Base-by-base conservation (phyloP, 129 eudicot species). In the Ambrosia artemisiifolia region DNA sequence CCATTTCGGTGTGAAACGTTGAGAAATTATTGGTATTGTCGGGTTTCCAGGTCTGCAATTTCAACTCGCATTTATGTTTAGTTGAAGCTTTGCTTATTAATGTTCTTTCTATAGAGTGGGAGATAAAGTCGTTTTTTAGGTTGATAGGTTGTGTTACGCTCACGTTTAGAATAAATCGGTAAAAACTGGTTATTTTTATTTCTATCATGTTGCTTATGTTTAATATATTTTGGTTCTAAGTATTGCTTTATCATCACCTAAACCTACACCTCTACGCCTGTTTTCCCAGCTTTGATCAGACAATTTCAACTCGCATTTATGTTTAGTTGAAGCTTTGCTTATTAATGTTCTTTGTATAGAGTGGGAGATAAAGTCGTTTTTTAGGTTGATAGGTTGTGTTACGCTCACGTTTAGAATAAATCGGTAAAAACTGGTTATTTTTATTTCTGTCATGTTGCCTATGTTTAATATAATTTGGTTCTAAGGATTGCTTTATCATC, bases 1-100 rank as follows among this genome's bases (percentile, higher is more conserved):
- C 56, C 98, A 94, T 79, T 71, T 80, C 57, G 61, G 87, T 53
- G 96, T 94, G 69, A 94, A 90, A 68, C 98, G 98, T 72, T 96
- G 98, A 28, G 98, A 94, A 81, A 85, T 94, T 50, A 96, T 90
- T 74, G 98, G 96, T 9, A 80, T 90, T 13, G 40, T 80, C 32
- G 96, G 98, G 42, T 84, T 81, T 78, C 98, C 98, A 85, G 98
- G 98, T 94, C 47, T 65, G 89, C 32, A 67, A 40, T 63, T 36
- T 69, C 1, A 42, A 48, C 13, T 48, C 59, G 35, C 3, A 30
- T 7, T 50, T 48, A 3, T 36, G 51, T 19, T 12, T n/a, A n/a
- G 20, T 69, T 19, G 43, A 49, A 36, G 14, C 8, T 59, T n/a
- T n/a, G n/a, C n/a, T n/a, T n/a, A n/a, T n/a, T n/a, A n/a, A n/a